Base-by-base conservation (phyloP, 2,329 filamentous ascomycete genomes). In the Helotiales sp. region DNA sequence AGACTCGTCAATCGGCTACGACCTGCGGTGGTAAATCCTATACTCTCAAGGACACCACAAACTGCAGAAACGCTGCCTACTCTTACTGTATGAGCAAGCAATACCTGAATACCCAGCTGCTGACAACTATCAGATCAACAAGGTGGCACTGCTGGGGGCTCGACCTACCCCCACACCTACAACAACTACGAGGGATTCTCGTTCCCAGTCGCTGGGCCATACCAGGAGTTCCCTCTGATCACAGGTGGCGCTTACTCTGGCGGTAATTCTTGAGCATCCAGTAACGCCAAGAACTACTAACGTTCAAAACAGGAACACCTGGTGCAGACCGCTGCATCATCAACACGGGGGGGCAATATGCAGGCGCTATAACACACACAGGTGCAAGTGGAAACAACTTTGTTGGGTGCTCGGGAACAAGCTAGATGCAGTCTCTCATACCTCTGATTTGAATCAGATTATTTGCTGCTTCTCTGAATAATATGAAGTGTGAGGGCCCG, bases 331-430 rank as follows among this genome's bases (percentile, higher is more conserved):
- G 87, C 50, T 83, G 89, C 53, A 73, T 88, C 30, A 84, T 90
- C 74, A 86, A 84, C 68, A 76, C 68, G 0, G 60, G 72, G 15
- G 81, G 86, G 65, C 58, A 79, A 57, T 78, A 82, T 44, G 87
- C 85, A 13, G 87, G 85, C 34, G 75, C 81, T 27, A 88, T 90
- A 61, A 90, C 88, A 0, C 88, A 90, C 68, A 88, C 84, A 22
- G 87, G 87, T 27, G 87, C 87, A 17, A 83, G 79, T 51, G 85
- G 85, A 7, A 85, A 89, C 70, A 77, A 81, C 72, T 90, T 90
- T 72, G 84, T 90, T 55, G 80, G 77, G n/a, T 90, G 87, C 72
- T 49, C 59, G 13, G 62, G 62, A 10, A 60, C 60, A 6, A 60
- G 46, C 27, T 63, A 57, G 54, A 48, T 33, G 30, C 30, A 13